A percentile compares a stretch with the other conserved stretches of the same genome.
Conservation (phyloP, 1,284 basidiomycete species). For the Meripilus lineatus region DNA sequence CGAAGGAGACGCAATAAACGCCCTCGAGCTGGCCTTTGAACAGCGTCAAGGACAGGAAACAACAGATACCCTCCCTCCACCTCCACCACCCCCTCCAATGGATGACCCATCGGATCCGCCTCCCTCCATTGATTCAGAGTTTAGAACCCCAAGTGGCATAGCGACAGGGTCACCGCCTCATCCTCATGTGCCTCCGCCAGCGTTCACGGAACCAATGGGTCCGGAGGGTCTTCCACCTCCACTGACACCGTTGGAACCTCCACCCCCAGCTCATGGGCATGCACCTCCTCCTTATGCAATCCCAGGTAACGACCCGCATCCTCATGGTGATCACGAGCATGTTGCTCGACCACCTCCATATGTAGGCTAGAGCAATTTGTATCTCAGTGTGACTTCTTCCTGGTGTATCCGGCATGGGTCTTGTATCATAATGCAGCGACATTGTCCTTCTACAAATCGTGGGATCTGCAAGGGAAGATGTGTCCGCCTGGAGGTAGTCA, state of each 20-base stretch:
- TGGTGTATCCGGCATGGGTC: neutral
- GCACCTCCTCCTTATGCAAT: conserved; percentile 52
- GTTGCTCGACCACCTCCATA: conserved; percentile 37
- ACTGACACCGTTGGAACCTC: conserved; percentile 4
- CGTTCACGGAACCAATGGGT: conserved; percentile 11
- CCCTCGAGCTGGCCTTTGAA: conserved; percentile 53
- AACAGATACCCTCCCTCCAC: conserved; percentile 14
- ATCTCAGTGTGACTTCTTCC: neutral
- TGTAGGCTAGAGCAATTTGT: conserved; percentile 28
- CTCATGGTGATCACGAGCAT: conserved; percentile 31
- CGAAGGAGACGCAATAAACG: conserved; percentile 51
- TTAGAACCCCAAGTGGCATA: conserved; percentile 49
- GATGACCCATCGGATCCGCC: conserved; percentile 83
- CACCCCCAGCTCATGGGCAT: conserved; percentile 26
- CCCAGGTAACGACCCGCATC: conserved; percentile 33
- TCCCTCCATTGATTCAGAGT: conserved; percentile 76
- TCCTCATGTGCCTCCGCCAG: conserved; percentile 27
- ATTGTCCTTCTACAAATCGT: too few relatives aligned
- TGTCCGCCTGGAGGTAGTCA: too few relatives aligned
- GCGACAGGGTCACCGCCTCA: conserved; percentile 39
- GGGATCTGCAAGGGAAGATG: too few relatives aligned
- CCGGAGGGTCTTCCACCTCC: conserved; percentile 6
- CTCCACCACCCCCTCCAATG: conserved; percentile 74
- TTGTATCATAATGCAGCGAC: too few relatives aligned
- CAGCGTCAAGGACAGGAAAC: conserved; percentile 35